Conservation (phyloP, 352 stramenopile species). For the Phytophthora idaei region DNA sequence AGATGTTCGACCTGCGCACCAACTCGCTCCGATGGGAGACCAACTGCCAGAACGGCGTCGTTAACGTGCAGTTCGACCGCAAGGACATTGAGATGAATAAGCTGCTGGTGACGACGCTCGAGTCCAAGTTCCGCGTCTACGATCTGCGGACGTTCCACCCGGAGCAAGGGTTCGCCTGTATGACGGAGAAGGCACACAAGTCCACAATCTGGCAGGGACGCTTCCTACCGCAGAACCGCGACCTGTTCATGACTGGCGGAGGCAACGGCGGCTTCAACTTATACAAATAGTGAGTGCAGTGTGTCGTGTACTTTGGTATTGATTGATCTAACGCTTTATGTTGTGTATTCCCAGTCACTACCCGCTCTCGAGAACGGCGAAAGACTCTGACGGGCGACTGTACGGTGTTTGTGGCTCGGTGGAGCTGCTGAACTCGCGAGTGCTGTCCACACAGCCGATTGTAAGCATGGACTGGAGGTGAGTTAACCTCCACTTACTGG, state of each 20-base stretch:
- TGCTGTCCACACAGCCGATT: conserved; percentile 96
- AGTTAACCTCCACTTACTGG: background rate
- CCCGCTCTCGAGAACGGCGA: conserved; percentile 74
- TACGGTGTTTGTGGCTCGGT: conserved; percentile 91
- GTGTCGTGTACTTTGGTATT: background rate
- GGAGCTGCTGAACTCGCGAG: conserved; percentile 95
- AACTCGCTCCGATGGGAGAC: conserved; percentile 95
- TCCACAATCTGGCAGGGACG: conserved; percentile 95
- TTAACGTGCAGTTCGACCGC: conserved; percentile 95
- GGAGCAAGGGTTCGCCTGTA: conserved; percentile 91
- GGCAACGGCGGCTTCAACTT: conserved; percentile 97
- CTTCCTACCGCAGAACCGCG: conserved; percentile 96
- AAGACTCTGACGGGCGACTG: conserved; percentile 86
- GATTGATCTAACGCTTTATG: conserved; percentile 23
- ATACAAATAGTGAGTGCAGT: conserved; percentile 94
- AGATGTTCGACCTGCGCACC: conserved; percentile 96
- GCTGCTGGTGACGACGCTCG: conserved; percentile 93
- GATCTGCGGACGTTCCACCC: conserved; percentile 94
- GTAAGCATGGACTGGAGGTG: conserved; percentile 96
- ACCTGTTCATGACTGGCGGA: conserved; percentile 96
- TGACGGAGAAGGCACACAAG: conserved; percentile 94
- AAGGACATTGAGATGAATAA: conserved; percentile 99
- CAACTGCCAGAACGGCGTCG: conserved; percentile 97
- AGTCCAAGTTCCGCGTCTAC: conserved; percentile 96
- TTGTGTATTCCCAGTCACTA: conserved; percentile 63